Base-by-base conservation (phyloP, 345 rosid genomes). In the Populus euphratica region DNA sequence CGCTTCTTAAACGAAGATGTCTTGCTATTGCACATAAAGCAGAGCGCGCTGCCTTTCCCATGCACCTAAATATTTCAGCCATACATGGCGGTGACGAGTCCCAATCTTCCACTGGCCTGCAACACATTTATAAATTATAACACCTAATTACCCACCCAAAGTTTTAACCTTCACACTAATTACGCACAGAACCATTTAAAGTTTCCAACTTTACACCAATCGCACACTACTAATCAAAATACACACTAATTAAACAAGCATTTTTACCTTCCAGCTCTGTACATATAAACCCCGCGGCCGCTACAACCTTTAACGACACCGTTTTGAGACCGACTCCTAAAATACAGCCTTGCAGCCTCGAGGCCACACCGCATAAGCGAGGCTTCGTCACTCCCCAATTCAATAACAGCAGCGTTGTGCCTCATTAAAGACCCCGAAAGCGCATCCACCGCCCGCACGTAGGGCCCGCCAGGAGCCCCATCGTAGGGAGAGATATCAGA, bases 31-130 rank as follows among this genome's bases (percentile, higher is more conserved):
- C 96, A 85, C 89, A 89, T 68, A 95, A 82, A 81, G 92, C 90
- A 81, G 93, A 91, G 68, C 99, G 91, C 83, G 99, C 99, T 73
- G 89, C 99, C 86, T 89, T 95, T 52, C 99, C 99, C 96, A 95
- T 89, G 72, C 96, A 89, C 88, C 93, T 82, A 78, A 90, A 95
- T 68, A 91, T 77, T 83, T 95, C 99, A 80, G 91, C 90, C 98
- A 93, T 92, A 83, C 99, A 95, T 4, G 99, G 97, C 38, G 99
- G 99, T 59, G 96, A 90, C 35, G 99, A 88, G 81, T 93, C 98
- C 84, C 90, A 86, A 85, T 95, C 97, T 85, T 93, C 99, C 78
- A 90, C 81, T 59, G 97, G 86, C 85, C 99, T 95, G 73, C 72
- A 70, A 83, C 18, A 82, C 71, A 43, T 78, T 73, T 81, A 76